phyloP scores from a whole-genome alignment of 805 yeast species.

The Cyberlindnera amylophila region DNA sequence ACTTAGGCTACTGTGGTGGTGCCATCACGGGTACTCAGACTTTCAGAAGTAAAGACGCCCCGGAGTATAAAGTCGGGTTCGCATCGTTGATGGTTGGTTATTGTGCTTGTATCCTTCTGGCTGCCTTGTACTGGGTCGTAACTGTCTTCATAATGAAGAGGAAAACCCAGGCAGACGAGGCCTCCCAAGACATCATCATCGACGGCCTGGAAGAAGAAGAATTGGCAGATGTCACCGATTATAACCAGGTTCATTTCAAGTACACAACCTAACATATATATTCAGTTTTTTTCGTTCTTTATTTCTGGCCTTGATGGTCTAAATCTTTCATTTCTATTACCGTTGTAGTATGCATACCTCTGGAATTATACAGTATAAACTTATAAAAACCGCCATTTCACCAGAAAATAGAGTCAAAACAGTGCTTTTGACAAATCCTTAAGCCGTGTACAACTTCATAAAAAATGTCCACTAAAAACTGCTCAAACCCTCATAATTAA shows the following conservation, averaged over 20 bases:
- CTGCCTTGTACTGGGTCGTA: constrained; percentile 31
- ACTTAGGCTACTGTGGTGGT: constrained; percentile 39
- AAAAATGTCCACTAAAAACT: too few species aligned
- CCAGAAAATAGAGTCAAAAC: too few species aligned
- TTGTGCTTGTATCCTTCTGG: constrained; percentile 36
- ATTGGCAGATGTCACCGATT: constrained; percentile 37
- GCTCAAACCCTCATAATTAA: too few species aligned
- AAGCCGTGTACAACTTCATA: too few species aligned
- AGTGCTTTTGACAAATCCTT: too few species aligned
- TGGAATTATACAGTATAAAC: too few species aligned
- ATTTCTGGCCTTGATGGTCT: too few species aligned
- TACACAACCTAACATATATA: constrained; percentile 27
- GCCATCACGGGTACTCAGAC: constrained; percentile 46
- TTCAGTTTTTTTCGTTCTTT: too few species aligned
- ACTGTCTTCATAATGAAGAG: constrained; percentile 32
- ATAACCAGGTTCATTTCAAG: constrained; percentile 33
- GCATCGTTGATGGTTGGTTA: constrained; percentile 41
- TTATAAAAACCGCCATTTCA: too few species aligned
- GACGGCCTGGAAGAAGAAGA: constrained; percentile 32
- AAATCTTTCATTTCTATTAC: too few species aligned
- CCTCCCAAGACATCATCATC: constrained; percentile 9
- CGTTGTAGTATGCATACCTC: too few species aligned
- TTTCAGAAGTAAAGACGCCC: constrained; percentile 40
- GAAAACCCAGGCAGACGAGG: constrained; percentile 17
- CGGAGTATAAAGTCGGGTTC: constrained; percentile 41